Percentiles rank a stretch among this genome's conserved stretches.
These are phyloP conservation scores for Smallanthus sonchifolius DNA, from an alignment of 129 eudicot species.

Conservation along the genomic window DNA sequence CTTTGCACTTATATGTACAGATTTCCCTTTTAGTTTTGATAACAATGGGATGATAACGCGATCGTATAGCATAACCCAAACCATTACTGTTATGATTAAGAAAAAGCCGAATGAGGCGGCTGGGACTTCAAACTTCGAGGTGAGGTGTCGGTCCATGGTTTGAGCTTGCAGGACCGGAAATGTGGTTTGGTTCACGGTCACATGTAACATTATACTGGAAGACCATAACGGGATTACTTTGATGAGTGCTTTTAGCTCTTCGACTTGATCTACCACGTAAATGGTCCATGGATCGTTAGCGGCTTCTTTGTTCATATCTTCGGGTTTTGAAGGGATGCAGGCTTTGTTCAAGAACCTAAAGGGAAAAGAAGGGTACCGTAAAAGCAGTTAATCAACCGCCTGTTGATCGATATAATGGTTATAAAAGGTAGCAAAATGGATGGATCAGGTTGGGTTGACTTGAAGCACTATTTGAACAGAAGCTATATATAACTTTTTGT, in stretches of 20 bases:
- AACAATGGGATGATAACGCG: conserved; percentile 64
- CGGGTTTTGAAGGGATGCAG: conserved; percentile 46
- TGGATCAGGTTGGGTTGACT: background rate
- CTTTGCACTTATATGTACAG: conserved; percentile 47
- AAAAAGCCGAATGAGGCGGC: conserved; percentile 67
- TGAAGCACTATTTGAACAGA: too few species aligned
- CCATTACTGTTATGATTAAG: conserved; percentile 36
- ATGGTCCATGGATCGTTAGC: conserved; percentile 54
- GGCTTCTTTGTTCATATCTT: conserved; percentile 33
- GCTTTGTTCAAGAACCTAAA: conserved; percentile 87
- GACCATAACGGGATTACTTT: conserved; percentile 86
- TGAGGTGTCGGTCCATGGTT: conserved; percentile 76
- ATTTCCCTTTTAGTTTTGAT: conserved; percentile 51
- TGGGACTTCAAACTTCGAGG: conserved; percentile 55
- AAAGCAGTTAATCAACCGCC: background rate
- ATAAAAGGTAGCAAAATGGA: background rate
- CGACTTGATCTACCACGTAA: conserved; percentile 74
- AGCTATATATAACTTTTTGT: background rate
- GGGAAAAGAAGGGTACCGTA: background rate
- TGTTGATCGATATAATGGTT: background rate
- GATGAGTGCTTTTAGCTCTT: conserved; percentile 70
- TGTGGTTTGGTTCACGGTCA: conserved; percentile 50
- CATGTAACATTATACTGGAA: conserved; percentile 54
- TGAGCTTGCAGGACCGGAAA: conserved; percentile 58
- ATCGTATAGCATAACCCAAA: conserved; percentile 77